phyloP scores from a whole-genome alignment of 306 rosid species.

The Abrus pulchellus region DNA sequence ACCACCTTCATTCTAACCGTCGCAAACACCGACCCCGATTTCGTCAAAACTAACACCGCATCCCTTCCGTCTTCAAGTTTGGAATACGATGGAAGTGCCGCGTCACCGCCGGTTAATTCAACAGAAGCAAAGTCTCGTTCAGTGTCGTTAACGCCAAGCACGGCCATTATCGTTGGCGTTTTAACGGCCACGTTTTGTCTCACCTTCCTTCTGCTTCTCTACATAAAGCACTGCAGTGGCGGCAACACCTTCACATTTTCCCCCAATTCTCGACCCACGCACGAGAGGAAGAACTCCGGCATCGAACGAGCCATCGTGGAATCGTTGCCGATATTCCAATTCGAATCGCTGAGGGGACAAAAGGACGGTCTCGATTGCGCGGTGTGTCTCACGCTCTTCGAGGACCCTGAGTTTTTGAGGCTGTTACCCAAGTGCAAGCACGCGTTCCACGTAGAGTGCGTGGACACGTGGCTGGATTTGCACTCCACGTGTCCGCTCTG shows the following conservation, averaged over 20 bases:
- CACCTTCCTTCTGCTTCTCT: constrained; percentile 71
- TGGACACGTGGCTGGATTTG: constrained; percentile 76
- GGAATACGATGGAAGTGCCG: too few species aligned
- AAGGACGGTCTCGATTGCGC: constrained; percentile 74
- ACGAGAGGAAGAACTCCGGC: constrained; percentile 68
- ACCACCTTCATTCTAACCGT: too few species aligned
- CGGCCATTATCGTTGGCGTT: constrained; percentile 52
- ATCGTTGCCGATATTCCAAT: constrained; percentile 67
- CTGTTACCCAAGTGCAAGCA: constrained; percentile 78
- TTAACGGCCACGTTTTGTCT: constrained; percentile 63
- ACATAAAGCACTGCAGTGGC: constrained; percentile 64
- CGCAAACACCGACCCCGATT: too few species aligned
- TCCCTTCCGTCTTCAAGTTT: too few species aligned
- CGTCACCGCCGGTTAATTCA: neutral
- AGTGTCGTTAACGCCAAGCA: constrained; percentile 53
- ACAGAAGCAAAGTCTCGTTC: too few species aligned
- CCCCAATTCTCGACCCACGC: neutral
- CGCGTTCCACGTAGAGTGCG: constrained; percentile 60
- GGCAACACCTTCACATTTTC: neutral
- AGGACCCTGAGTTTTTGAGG: constrained; percentile 66
- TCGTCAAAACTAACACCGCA: too few species aligned
- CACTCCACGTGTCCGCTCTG: constrained; percentile 90
- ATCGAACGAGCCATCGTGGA: constrained; percentile 65
- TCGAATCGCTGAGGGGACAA: constrained; percentile 66
- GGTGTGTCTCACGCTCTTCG: constrained; percentile 69